A percentile compares a stretch with the other conserved stretches of the same genome.
phyloP scores from a whole-genome alignment of 2,329 filamentous ascomycete species.

The Monosporascus sp. region DNA sequence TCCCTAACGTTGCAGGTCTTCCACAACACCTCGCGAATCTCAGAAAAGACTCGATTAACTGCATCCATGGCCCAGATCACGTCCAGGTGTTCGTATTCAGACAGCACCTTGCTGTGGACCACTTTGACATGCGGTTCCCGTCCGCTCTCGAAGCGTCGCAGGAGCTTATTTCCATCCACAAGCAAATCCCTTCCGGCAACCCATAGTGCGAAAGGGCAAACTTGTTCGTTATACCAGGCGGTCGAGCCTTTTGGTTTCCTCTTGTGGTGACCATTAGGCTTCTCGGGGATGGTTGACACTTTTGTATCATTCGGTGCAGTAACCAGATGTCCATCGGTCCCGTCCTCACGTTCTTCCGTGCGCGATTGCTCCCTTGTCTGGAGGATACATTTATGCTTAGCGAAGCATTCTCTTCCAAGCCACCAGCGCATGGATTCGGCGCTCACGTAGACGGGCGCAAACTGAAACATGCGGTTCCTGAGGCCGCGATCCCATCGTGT shows the following conservation, averaged over 20 bases:
- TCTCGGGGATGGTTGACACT: slow-evolving; percentile 14
- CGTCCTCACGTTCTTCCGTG: slow-evolving; percentile 58
- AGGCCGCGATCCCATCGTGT: slow-evolving; percentile 76
- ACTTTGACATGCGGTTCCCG: slow-evolving; percentile 76
- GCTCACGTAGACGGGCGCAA: slow-evolving; percentile 84
- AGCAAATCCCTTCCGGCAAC: slow-evolving; percentile 77
- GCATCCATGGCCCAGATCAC: slow-evolving; percentile 93
- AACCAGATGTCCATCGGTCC: slow-evolving; percentile 32
- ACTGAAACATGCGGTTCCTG: slow-evolving; percentile 81
- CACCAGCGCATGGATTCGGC: slow-evolving; percentile 94
- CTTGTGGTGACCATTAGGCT: slow-evolving; percentile 28
- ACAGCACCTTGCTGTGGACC: slow-evolving; percentile 77
- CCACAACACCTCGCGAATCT: slow-evolving; percentile 80
- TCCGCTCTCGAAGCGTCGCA: slow-evolving; percentile 68
- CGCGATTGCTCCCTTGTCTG: slow-evolving; percentile 66
- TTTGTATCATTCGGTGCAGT: slow-evolving; percentile 22
- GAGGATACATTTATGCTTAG: slow-evolving; percentile 77
- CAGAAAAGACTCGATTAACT: slow-evolving; percentile 74
- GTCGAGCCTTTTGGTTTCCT: slow-evolving; percentile 43
- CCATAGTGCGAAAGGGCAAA: slow-evolving; percentile 84
- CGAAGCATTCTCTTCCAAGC: slow-evolving; percentile 80
- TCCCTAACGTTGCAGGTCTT: slow-evolving; percentile 57
- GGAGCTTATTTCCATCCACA: slow-evolving; percentile 72
- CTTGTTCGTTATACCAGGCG: slow-evolving; percentile 77
- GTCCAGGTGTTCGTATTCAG: slow-evolving; percentile 89